Evolutionary conservation across 768 basidiomycete genomes (phyloP).

Genomic region (Kwoniella shandongensis): DNA sequence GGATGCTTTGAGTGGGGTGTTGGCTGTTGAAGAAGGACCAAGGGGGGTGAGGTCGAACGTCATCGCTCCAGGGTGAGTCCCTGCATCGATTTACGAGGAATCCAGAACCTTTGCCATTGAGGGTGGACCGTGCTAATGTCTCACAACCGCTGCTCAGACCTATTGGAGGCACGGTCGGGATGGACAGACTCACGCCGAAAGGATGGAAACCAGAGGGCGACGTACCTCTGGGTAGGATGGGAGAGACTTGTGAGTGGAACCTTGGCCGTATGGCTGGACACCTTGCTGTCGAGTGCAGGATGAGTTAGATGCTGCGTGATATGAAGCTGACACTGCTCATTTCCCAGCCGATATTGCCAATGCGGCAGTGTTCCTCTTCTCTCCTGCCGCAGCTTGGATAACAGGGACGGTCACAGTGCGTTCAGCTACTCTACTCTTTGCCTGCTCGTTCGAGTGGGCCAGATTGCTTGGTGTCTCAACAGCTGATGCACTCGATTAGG

Average conservation of each 20-base stretch:
- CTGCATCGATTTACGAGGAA: too few species aligned
- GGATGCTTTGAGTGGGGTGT: constrained; percentile 78
- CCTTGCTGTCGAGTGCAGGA: too few species aligned
- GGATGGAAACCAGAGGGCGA: constrained; percentile 30
- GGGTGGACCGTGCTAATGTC: too few species aligned
- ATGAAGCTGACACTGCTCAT: too few species aligned
- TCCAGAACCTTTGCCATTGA: too few species aligned
- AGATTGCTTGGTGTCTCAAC: too few species aligned
- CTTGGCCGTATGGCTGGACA: too few species aligned
- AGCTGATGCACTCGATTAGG: constrained; percentile 14
- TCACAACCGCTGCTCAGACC: constrained; percentile 56
- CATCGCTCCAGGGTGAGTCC: constrained; percentile 53
- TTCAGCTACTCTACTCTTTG: not conserved
- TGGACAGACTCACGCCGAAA: constrained; percentile 53
- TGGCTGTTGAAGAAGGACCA: constrained; percentile 93
- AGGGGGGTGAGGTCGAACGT: constrained; percentile 80
- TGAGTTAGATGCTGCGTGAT: too few species aligned
- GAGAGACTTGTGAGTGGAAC: constrained; percentile 34
- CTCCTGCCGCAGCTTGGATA: constrained; percentile 72
- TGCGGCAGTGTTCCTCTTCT: constrained; percentile 76
- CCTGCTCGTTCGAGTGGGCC: not conserved
- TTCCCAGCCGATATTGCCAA: constrained; percentile 64
- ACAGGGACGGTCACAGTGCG: constrained; percentile 69
- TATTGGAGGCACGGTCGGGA: constrained; percentile 71
- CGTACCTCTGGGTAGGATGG: constrained; percentile 40